Evolutionary conservation across 495 filamentous ascomycete species (phyloP).

Genomic region (Endocarpon pusillum): DNA sequence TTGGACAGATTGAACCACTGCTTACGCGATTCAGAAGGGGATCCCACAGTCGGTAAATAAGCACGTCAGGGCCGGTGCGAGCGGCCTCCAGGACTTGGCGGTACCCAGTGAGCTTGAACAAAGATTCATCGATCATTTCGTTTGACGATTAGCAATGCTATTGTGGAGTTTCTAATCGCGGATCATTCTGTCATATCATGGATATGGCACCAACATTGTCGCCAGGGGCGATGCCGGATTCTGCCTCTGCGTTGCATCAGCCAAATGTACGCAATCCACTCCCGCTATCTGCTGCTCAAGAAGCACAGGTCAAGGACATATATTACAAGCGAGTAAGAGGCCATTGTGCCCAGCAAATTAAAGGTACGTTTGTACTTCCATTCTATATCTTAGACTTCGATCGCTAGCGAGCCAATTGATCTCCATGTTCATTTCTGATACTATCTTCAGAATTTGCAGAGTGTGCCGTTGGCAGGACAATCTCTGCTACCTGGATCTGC

Average conservation of each 20-base stretch:
- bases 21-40: no score
- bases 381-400: not conserved
- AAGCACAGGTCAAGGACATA: conserved; percentile 74
- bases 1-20: no score
- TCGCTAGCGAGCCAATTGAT: not conserved
- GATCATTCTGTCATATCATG: no score
- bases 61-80: no score
- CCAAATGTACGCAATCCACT: conserved; percentile 54
- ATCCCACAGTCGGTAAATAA: no score
- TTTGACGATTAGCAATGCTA: no score
- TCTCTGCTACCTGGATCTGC: conserved; percentile 74
- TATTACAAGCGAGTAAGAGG: conserved; percentile 75
- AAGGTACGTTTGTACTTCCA: conserved; percentile 36
- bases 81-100: no score
- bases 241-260: conserved; percentile 3
- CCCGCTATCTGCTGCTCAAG: conserved; percentile 82
- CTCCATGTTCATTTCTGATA: conserved; percentile 1
- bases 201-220: no score
- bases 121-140: no score
- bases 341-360: conserved; percentile 70
- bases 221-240: no score
- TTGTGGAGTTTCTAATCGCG: no score
- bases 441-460: conserved; percentile 59
- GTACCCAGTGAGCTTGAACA: no score
- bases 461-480: conserved; percentile 71